Base-by-base conservation (phyloP, 2,329 filamentous ascomycete genomes). In the Botryotinia narcissicola region DNA sequence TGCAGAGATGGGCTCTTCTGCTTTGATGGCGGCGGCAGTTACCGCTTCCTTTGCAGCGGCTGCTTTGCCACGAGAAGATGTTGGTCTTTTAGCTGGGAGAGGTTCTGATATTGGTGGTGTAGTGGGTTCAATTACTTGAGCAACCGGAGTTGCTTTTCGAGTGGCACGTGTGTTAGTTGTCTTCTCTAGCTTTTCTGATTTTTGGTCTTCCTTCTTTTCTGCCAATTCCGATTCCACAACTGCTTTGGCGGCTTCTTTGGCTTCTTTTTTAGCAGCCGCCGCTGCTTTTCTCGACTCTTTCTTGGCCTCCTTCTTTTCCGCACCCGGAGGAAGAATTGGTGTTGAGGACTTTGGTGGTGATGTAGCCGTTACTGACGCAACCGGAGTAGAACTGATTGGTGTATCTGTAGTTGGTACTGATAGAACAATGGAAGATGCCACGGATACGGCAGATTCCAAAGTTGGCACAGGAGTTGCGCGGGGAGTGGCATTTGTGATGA, bases 281-380 rank as follows among this genome's bases (percentile, higher is more conserved):
- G 59, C 40, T 25, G 67, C 54, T 35, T 48, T 73, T 70, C 61
- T 71, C 16, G 72, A 59, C 59, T 78, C 77, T 64, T 78, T 80
- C 71, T 77, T 78, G 29, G 75, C 70, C 69, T 75, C 75, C 66
- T 76, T 78, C 75, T 75, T 77, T 62, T 78, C 78, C 71, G 75
- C 78, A 10, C 73, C 73, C 9, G 80, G 80, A 59, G 80, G 80
- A 37, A 81, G 71, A 54, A 81, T 81, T n/a, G 80, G 79, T 8
- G 80, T 81, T n/a, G 78, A 79, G n/a, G 80, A 78, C 73, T 81
- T 81, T 70, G 76, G 78, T 18, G 80, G 78, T 25, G 80, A 79
- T 51, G 74, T 42, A 40, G 75, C 57, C 37, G 64, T 54, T 9
- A 40, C 57, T 42, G 72, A 60, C 48, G 73, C 40, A 54, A 73